These are phyloP conservation scores for Eugenia klotzschiana DNA, from an alignment of 441 rosid genomes.

Conservation along the genomic window DNA sequence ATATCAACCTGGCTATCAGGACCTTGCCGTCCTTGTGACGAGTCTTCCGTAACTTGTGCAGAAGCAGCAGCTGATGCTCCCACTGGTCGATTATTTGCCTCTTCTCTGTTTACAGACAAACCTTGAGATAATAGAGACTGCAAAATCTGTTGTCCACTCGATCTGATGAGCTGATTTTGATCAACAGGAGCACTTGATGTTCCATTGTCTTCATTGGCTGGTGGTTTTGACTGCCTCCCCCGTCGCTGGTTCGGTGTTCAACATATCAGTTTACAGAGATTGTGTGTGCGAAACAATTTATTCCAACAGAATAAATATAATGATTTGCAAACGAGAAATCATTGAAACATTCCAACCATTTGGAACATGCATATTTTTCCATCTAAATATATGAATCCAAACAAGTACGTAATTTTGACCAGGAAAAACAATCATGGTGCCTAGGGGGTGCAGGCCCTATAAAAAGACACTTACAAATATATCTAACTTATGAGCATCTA, in stretches of 20 bases:
- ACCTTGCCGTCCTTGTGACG: constrained; percentile 7
- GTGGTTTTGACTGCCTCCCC: constrained; percentile 28
- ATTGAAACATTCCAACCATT: background rate
- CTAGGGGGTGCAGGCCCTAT: background rate
- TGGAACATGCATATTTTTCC: background rate
- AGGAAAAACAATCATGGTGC: background rate
- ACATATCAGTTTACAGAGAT: background rate
- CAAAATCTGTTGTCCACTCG: constrained; percentile 37
- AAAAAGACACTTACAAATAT: background rate
- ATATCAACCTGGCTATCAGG: constrained; percentile 33
- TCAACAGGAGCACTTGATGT: constrained; percentile 16
- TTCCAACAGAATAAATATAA: background rate
- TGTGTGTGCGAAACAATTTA: background rate
- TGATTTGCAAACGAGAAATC: background rate
- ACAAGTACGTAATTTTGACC: background rate
- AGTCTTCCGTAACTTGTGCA: constrained; percentile 3
- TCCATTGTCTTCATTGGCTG: constrained; percentile 17
- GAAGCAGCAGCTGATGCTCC: constrained; percentile 3
- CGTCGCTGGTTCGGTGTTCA: constrained; percentile 23
- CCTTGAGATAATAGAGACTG: constrained; percentile 44
- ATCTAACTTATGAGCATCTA: background rate
- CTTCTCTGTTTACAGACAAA: constrained; percentile 14
- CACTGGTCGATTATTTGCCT: constrained; percentile 1
- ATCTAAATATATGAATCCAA: background rate
- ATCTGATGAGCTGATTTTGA: constrained; percentile 20